Conservation (phyloP, 495 filamentous ascomycete genomes). For the Choiromyces venosus region DNA sequence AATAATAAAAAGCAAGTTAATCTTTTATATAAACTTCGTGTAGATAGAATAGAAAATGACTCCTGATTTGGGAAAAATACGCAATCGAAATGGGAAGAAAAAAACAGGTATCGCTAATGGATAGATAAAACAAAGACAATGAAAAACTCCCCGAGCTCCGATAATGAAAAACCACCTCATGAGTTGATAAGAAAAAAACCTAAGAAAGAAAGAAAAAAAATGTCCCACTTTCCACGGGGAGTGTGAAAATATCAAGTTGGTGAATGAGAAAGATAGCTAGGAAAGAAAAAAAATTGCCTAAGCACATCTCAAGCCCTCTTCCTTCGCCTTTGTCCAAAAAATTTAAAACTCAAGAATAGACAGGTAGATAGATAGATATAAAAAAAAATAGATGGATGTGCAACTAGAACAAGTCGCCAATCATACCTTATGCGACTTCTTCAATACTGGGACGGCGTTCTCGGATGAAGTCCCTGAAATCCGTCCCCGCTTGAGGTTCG, state of each 20-base stretch:
- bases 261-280: not conserved
- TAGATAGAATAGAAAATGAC: not conserved
- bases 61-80: not conserved
- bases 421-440: slow-evolving; percentile 22
- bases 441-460: slow-evolving; percentile 22
- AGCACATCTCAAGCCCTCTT: not conserved
- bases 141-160: slow-evolving; percentile 1
- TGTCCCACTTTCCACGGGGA: not conserved
- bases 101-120: not conserved
- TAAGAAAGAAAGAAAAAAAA: not conserved
- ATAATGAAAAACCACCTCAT: slow-evolving; percentile 1
- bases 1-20: not conserved
- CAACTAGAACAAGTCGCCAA: not conserved
- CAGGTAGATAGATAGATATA: not conserved
- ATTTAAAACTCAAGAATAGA: not conserved
- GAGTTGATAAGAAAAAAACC: not conserved
- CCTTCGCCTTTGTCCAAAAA: not conserved
- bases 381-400: not conserved
- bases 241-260: not conserved
- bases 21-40: not conserved
- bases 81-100: not conserved
- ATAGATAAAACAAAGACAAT: not conserved
- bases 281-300: not conserved
- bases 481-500: slow-evolving; percentile 30
- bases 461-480: slow-evolving; percentile 27